A percentile compares a stretch with the other conserved stretches of the same genome.
Evolutionary conservation across 2,329 filamentous ascomycete species (phyloP).

Genomic region (Cadophora luteo-olivacea): DNA sequence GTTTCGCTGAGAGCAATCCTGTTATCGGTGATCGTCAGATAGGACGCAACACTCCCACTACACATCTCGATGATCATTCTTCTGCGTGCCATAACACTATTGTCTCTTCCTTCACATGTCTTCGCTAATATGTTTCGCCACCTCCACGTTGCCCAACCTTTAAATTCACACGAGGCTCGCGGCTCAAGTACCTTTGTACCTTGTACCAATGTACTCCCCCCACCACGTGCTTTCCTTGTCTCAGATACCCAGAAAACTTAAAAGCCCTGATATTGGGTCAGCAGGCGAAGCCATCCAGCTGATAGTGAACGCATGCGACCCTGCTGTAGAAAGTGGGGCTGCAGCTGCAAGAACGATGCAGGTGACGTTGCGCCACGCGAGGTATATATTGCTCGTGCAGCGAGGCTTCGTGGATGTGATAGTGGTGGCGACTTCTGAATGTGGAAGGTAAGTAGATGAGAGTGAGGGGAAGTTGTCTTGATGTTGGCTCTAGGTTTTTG

Average conservation of each 20-base stretch:
- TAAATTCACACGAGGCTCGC: background rate
- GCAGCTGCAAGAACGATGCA: slow-evolving; percentile 12
- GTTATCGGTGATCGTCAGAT: background rate
- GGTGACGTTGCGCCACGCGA: slow-evolving; percentile 14
- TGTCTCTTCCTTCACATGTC: background rate
- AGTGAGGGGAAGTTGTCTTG: background rate
- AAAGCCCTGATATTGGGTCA: background rate
- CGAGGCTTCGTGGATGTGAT: background rate
- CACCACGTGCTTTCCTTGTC: background rate
- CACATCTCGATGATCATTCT: background rate
- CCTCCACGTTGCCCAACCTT: background rate
- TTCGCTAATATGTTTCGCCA: background rate
- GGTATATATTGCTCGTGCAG: background rate
- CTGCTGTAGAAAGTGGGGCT: background rate
- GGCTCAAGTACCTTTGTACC: background rate
- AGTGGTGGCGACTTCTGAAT: background rate
- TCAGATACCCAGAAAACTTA: background rate
- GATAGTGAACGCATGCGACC: slow-evolving; percentile 1
- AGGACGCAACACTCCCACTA: background rate
- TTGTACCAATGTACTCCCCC: background rate
- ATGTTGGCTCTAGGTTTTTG: background rate
- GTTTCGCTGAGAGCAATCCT: background rate
- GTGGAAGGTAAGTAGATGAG: background rate
- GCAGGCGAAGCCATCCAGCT: slow-evolving; percentile 14
- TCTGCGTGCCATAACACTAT: background rate